These are phyloP conservation scores for Nothomitra cinnamomea DNA, from an alignment of 2,329 filamentous ascomycete genomes.

Conservation along the genomic window DNA sequence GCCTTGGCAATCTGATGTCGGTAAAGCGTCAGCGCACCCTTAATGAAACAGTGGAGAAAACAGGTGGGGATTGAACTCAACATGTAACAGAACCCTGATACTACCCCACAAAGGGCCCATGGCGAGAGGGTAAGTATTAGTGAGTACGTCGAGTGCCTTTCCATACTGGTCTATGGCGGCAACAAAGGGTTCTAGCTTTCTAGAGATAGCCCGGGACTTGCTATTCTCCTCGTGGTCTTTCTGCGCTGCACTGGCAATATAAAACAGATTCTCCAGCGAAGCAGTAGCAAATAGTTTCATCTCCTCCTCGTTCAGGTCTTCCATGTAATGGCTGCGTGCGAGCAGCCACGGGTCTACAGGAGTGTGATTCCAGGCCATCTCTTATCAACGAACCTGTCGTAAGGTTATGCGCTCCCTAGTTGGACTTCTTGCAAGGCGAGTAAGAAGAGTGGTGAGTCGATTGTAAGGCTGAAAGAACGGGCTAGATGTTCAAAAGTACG, in stretches of 20 bases:
- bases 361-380: no score
- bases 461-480: no score
- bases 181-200: slow-evolving; percentile 13
- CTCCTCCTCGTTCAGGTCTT: slow-evolving; percentile 13
- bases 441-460: no score
- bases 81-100: slow-evolving; percentile 13
- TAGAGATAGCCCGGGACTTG: slow-evolving; percentile 9
- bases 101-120: slow-evolving; percentile 15
- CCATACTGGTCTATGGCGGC: slow-evolving; percentile 14
- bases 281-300: slow-evolving; percentile 11
- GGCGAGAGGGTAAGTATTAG: slow-evolving; percentile 12
- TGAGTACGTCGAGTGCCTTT: slow-evolving; percentile 13
- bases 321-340: slow-evolving; percentile 12
- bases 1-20: slow-evolving; percentile 10
- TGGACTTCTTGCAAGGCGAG: no score
- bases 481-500: no score
- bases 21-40: not conserved
- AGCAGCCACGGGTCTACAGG: slow-evolving; percentile 13
- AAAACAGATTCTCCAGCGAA: slow-evolving; percentile 12
- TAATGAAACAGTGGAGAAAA: not conserved
- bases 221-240: slow-evolving; percentile 11
- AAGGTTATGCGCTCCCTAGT: no score
- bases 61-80: slow-evolving; percentile 2
- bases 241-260: slow-evolving; percentile 12
- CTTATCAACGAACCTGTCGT: no score